phyloP scores from a whole-genome alignment of 208 protist species.

The Angomonas deanei region DNA sequence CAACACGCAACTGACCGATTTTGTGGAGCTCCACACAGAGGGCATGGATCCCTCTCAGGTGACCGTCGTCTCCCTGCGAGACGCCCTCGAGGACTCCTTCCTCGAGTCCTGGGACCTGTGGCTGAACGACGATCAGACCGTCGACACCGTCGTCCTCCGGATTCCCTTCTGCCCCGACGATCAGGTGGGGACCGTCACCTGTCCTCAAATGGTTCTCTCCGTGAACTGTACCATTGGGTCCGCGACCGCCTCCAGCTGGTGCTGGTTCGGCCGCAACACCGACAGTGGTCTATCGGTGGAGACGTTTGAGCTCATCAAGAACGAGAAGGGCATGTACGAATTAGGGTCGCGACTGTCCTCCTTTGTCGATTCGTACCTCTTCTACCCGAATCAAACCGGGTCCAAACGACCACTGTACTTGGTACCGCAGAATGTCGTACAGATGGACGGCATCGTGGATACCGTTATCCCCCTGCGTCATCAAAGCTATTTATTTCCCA shows the following conservation, averaged over 20 bases:
- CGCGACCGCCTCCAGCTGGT: neutral
- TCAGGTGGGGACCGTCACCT: conserved; percentile 8
- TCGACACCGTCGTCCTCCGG: conserved; percentile 10
- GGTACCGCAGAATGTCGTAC: neutral
- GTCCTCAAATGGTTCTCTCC: conserved; percentile 20
- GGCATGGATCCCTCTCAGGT: neutral
- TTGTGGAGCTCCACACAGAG: conserved; percentile 6
- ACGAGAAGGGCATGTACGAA: neutral
- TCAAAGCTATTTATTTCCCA: conserved; percentile 8
- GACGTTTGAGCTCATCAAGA: neutral
- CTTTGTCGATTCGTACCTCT: neutral
- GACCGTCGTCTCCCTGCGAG: conserved; percentile 11
- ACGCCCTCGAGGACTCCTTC: conserved; percentile 23
- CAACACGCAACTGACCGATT: conserved; percentile 13
- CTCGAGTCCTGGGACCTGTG: conserved; percentile 21
- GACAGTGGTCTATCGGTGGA: neutral
- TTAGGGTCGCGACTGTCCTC: neutral
- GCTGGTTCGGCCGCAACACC: neutral
- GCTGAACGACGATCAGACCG: conserved; percentile 8
- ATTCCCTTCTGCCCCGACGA: conserved; percentile 27
- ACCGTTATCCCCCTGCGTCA: conserved; percentile 14
- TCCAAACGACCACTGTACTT: neutral
- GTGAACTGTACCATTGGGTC: neutral
- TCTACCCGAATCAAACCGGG: neutral
- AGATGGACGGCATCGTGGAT: neutral